Conservation (phyloP, 2,329 filamentous ascomycete species). For the Xylariaceae sp. region DNA sequence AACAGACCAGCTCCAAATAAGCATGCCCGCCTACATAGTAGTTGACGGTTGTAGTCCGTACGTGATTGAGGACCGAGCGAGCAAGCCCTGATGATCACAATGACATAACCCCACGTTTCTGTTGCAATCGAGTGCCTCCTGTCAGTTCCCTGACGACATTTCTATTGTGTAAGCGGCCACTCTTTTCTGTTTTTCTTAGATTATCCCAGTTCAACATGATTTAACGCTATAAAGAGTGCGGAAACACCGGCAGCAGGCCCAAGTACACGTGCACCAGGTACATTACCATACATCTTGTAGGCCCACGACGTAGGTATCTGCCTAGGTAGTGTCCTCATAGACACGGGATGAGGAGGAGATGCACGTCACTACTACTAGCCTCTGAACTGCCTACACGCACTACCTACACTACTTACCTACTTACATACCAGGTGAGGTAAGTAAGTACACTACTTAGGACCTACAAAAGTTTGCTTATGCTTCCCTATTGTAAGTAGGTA, state of each 20-base stretch:
- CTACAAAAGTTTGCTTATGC: no score
- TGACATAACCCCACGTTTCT: not conserved
- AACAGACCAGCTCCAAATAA: no score
- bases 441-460: no score
- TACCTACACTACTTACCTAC: conserved; percentile 7
- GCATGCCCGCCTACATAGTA: not conserved
- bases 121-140: not conserved
- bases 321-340: not conserved
- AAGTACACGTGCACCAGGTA: no score
- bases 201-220: not conserved
- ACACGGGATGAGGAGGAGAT: conserved; percentile 15
- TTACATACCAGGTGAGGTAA: not conserved
- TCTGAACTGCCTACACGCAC: conserved; percentile 3
- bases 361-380: conserved; percentile 12
- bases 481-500: no score
- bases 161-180: not conserved
- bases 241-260: no score
- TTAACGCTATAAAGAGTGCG: no score
- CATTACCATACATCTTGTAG: no score
- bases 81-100: not conserved
- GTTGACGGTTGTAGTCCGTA: not conserved
- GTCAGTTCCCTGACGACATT: not conserved
- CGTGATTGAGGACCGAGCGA: not conserved
- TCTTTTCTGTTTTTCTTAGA: not conserved
- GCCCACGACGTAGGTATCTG: not conserved